Evolutionary conservation across 768 basidiomycete genomes (phyloP), one percentile per base, ranked within the genome.

Genomic region (Terana coerulea): DNA sequence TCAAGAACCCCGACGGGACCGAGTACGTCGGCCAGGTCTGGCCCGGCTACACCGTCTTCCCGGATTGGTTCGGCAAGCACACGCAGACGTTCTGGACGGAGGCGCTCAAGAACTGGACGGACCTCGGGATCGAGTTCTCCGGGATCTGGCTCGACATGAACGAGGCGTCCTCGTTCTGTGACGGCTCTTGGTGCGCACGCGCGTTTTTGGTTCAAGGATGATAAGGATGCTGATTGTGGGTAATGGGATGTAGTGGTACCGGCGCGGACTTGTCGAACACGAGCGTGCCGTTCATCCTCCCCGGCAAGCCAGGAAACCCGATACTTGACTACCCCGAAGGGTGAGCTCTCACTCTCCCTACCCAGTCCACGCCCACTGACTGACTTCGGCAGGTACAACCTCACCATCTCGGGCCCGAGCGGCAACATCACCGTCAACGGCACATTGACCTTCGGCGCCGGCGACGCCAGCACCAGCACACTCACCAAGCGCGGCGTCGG

Each of bases 361-460:
- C 21, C n/a, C 22, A 25, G 33, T 47, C 12, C 5, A 24, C 28
- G 24, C 19, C 14, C 3, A 36, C 2, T 3, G n/a, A 5, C 6
- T 25, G 26, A 37, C 25, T 22, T n/a, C 28, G 12, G 35, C 57
- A 86, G 86, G 36, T 89, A 89, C 61, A 76, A 88, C 58, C 58
- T 74, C 17, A 74, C 78, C 0, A 59, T 78, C 12, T 87, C 74
- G 59, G 86, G 86, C 12, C 77, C 79, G 0, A 86, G 84, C 55
- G 87, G 87, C 3, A 90, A 89, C 59, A 78, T 89, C 63, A 86
- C 83, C 11, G 75, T 88, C 55, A 83, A 85, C 47, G 85, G 84
- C 5, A 78, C 71, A 2, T 67, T 76, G 35, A 88, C 86, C 5
- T 83, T 76, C 54, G 66, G 70, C 24, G 49, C 50, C 53, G 67